Evolutionary conservation across 1,284 basidiomycete species (phyloP).

Genomic region (Cryptococcus sp.): DNA sequence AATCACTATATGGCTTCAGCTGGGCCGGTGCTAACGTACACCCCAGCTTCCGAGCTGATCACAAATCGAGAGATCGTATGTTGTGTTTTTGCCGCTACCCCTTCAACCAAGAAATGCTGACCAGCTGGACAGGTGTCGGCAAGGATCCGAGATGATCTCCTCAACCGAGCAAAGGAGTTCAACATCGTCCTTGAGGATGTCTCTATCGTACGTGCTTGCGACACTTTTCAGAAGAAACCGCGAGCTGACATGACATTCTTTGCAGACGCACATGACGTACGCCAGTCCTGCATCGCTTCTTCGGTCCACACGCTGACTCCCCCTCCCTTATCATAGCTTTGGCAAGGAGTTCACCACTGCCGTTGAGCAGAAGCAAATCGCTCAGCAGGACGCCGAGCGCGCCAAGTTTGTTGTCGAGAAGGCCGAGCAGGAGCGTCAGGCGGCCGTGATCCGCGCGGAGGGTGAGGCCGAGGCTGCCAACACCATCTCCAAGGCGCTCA

Average conservation of each 20-base stretch:
- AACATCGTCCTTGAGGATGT: constrained; percentile 96
- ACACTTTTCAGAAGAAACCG: not conserved
- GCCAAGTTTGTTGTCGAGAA: constrained; percentile 96
- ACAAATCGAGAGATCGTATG: constrained; percentile 58
- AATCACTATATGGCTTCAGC: no score
- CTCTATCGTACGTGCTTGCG: constrained; percentile 60
- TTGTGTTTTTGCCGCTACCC: constrained; percentile 7
- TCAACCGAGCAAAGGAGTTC: constrained; percentile 93
- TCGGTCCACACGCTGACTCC: not conserved
- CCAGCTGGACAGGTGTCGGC: constrained; percentile 59
- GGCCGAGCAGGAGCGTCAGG: constrained; percentile 98
- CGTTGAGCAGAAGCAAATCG: constrained; percentile 82
- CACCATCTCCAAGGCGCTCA: constrained; percentile 83
- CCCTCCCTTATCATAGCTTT: constrained; percentile 21
- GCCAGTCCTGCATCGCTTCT: not conserved
- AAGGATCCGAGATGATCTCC: constrained; percentile 87
- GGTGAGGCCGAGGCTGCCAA: constrained; percentile 96
- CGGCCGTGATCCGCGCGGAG: constrained; percentile 94
- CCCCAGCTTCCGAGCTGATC: constrained; percentile 76
- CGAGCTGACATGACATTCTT: not conserved
- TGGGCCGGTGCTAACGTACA: not conserved
- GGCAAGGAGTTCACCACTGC: constrained; percentile 62
- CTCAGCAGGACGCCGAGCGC: constrained; percentile 80
- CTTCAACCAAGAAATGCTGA: not conserved
- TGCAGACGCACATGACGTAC: constrained; percentile 55